Conservation (phyloP, 2,329 filamentous ascomycete genomes). For the Penicillium sp. region DNA sequence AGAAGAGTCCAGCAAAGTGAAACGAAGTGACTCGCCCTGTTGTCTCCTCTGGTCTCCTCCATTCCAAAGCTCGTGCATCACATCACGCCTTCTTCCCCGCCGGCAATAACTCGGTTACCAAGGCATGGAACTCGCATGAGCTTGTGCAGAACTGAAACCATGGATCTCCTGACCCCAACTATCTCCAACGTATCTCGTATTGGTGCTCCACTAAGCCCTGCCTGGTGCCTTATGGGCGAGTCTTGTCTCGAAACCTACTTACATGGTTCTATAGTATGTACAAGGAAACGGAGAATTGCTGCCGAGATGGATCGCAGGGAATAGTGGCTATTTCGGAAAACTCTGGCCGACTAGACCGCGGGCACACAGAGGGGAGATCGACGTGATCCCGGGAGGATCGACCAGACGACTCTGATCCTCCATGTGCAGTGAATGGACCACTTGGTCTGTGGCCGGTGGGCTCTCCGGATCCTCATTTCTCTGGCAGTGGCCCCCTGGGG, state of each 20-base stretch:
- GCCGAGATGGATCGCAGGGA: neutral
- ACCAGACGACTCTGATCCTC: conserved; percentile 12
- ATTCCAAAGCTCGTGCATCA: too few species aligned
- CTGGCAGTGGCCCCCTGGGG: too few species aligned
- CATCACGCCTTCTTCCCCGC: too few species aligned
- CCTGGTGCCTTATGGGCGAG: too few species aligned
- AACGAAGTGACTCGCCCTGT: neutral
- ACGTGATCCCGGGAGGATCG: conserved; percentile 13
- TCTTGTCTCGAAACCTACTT: neutral
- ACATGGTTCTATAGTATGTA: too few species aligned
- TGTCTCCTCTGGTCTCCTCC: neutral
- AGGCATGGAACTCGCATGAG: neutral
- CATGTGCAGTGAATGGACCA: neutral
- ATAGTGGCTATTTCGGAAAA: neutral
- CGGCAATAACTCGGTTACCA: too few species aligned
- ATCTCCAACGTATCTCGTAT: conserved; percentile 17
- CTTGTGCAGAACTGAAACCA: conserved; percentile 14
- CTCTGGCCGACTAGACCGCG: conserved; percentile 6
- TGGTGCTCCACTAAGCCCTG: neutral
- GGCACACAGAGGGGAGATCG: conserved; percentile 9
- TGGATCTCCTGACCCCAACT: conserved; percentile 14
- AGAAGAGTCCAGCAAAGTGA: neutral
- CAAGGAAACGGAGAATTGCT: neutral
- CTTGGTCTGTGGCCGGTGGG: neutral
- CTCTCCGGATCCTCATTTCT: conserved; percentile 1